Base-by-base conservation (phyloP, 768 basidiomycete species). In the Scleroderma bovista region DNA sequence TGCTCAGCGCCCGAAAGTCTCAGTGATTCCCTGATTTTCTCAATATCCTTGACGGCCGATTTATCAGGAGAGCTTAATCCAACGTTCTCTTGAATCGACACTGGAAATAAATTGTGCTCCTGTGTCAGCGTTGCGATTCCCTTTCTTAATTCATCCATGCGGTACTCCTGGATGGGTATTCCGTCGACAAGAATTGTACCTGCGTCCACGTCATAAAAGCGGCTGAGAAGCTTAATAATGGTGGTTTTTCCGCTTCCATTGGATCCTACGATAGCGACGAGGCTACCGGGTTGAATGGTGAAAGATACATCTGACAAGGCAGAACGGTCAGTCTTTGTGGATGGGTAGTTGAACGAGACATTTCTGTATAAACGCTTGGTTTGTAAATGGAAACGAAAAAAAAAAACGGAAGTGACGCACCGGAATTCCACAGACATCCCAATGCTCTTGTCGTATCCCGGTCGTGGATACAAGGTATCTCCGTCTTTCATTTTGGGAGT, bases 261-360 rank as follows among this genome's bases (percentile, higher is more conserved):
- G 13, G 57, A 38, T 10, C 69, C 69, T 5, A 68, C 70, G 16
- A 71, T 54, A 36, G 68, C 61, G 3, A 66, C 70, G 5, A 69
- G 54, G n/a, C 64, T 62, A 3, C 69, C 69, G 5, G 62, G 60
- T 13, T 54, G 50, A 23, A 71, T 63, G 12, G 56, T 56, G 44
- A 71, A 68, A 5, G 61, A 62, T 4, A 68, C 57, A 17, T 55
- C 19, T 39, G 56, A 46, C 50, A 69, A 53, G 26, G 63, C 67
- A 0, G 52, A 26, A 9, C 47, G 56, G 19, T 57, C 51, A 11
- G 60, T 51, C 17, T 60, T 57, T 45, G 64, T 66, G 17, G 69
- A 72, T 0, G 80, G 79, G 55, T 84, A 84, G 9, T 65, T 59
- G 49, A 84, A 84, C 0, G 66, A 66, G 0, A 83, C 71, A 46